phyloP scores from a whole-genome alignment of 768 basidiomycete species.

The Omphalotus guepiniiformis region DNA sequence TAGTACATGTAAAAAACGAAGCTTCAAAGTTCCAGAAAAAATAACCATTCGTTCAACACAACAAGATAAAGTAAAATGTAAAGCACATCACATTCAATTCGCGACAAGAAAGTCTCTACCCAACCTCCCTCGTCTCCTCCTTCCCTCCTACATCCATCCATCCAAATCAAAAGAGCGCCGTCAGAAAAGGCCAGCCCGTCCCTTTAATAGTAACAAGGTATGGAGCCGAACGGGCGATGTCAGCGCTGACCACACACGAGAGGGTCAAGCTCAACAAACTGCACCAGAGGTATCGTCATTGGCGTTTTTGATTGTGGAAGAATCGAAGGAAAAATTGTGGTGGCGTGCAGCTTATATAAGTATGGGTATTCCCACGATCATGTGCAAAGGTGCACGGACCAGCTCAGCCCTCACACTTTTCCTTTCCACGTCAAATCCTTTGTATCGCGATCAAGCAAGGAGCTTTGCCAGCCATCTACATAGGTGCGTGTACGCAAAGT shows the following conservation, averaged over 20 bases:
- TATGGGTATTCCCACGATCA: not conserved
- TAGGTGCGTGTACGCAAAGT: too few relatives aligned
- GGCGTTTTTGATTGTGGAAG: slow-evolving; percentile 47
- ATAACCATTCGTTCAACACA: not conserved
- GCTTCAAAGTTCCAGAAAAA: not conserved
- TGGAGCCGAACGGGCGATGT: slow-evolving; percentile 47
- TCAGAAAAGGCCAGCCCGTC: slow-evolving; percentile 42
- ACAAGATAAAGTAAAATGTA: not conserved
- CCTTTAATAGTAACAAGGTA: slow-evolving; percentile 45
- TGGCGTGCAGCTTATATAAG: not conserved
- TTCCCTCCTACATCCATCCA: not conserved
- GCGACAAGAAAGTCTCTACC: not conserved
- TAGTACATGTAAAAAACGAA: too few relatives aligned
- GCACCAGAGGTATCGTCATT: slow-evolving; percentile 40
- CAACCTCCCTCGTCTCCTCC: too few relatives aligned
- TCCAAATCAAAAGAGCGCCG: slow-evolving; percentile 23
- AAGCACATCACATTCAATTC: not conserved
- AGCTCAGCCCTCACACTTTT: too few relatives aligned
- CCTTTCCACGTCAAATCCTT: too few relatives aligned
- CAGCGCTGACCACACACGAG: slow-evolving; percentile 30
- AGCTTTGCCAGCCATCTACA: too few relatives aligned
- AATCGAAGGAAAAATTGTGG: slow-evolving; percentile 21
- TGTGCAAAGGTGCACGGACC: not conserved
- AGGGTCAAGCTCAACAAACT: slow-evolving; percentile 37
- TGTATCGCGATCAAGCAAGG: too few relatives aligned